These are phyloP conservation scores for Rhynchospora breviuscula DNA, from an alignment of 176 grass and related monocot species.

Conservation along the genomic window DNA sequence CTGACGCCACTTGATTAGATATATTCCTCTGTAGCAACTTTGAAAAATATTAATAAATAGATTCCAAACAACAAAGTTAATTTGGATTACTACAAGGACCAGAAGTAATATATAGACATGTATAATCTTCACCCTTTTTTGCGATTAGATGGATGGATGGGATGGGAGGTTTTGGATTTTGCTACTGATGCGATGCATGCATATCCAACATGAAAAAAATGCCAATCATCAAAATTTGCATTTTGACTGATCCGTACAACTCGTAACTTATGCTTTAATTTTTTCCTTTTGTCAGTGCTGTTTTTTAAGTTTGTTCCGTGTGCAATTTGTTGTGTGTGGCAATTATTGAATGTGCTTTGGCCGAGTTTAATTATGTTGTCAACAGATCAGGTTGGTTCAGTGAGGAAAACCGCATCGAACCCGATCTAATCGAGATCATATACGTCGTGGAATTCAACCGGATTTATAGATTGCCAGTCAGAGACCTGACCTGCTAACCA, in stretches of 20 bases:
- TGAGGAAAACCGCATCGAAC: too few species aligned
- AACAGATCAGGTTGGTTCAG: too few species aligned
- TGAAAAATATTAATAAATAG: not conserved
- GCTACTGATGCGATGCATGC: not conserved
- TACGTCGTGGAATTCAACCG: too few species aligned
- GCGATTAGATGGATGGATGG: not conserved
- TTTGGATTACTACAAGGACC: not conserved
- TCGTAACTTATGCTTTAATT: not conserved
- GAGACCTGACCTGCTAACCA: not conserved
- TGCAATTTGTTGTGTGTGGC: not conserved
- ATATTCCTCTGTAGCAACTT: not conserved
- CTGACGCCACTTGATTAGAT: not conserved
- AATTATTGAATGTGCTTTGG: not conserved
- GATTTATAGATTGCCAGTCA: too few species aligned
- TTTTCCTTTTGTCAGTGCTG: not conserved
- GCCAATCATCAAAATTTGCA: not conserved
- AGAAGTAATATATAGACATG: not conserved
- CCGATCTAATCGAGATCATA: too few species aligned
- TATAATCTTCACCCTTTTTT: not conserved
- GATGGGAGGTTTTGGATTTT: constrained; percentile 10
- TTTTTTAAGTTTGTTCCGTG: too few species aligned
- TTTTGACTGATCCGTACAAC: not conserved
- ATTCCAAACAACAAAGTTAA: not conserved
- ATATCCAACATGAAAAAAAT: not conserved
- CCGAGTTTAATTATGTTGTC: too few species aligned